phyloP scores from a whole-genome alignment of 768 basidiomycete species.

The Megacollybia marginata region DNA sequence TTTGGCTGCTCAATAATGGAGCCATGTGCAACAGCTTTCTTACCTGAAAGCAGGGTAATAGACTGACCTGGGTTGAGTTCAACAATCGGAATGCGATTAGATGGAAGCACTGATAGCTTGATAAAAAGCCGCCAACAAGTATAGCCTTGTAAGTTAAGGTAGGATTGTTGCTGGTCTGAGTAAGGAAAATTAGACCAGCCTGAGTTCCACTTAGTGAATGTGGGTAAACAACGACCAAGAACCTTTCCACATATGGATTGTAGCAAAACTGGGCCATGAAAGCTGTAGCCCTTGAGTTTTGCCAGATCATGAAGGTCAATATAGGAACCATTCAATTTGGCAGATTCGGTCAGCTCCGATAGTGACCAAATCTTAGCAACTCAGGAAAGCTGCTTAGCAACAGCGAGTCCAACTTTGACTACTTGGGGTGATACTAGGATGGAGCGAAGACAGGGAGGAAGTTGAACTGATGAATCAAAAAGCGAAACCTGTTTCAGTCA shows the following conservation, averaged over 20 bases:
- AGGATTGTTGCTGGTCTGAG: background rate
- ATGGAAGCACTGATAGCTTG: background rate
- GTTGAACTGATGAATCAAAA: background rate
- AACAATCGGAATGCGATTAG: background rate
- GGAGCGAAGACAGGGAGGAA: background rate
- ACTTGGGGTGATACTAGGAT: background rate
- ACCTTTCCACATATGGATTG: too few relatives aligned
- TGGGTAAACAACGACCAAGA: too few relatives aligned
- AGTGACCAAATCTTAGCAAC: background rate
- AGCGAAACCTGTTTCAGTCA: background rate
- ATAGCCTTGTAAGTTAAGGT: background rate
- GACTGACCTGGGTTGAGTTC: background rate
- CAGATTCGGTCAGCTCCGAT: background rate
- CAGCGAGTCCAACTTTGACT: background rate
- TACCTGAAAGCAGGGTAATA: background rate
- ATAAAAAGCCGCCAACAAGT: background rate
- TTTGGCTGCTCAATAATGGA: background rate
- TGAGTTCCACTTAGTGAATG: too few relatives aligned
- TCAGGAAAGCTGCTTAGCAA: background rate
- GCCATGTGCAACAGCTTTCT: conserved; percentile 3
- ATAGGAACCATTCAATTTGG: background rate
- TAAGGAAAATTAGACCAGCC: too few relatives aligned
- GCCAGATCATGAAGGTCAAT: background rate
- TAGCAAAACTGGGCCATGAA: background rate
- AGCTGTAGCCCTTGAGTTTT: background rate